Evolutionary conservation across 2,329 filamentous ascomycete genomes (phyloP).

Genomic region (Colletotrichum cuscutae): DNA sequence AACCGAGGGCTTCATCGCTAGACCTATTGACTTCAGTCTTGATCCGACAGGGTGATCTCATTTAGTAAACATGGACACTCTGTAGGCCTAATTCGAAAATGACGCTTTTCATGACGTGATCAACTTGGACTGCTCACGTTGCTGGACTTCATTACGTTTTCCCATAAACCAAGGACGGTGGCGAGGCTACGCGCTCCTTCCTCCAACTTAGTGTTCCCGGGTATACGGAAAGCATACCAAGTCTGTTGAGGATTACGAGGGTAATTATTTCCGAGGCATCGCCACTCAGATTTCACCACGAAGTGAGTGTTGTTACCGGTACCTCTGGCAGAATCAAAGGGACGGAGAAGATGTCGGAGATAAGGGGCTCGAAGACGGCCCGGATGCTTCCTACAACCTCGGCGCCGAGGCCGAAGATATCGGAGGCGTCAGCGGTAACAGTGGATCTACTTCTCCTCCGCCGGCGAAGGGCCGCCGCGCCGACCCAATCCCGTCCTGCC

Average conservation of each 20-base stretch:
- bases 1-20: too few relatives aligned
- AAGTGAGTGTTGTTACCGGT: background rate
- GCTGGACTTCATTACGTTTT: too few relatives aligned
- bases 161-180: background rate
- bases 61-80: too few relatives aligned
- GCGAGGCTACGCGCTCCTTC: background rate
- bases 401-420: background rate
- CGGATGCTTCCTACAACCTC: background rate
- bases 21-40: too few relatives aligned
- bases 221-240: background rate
- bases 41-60: too few relatives aligned
- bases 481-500: background rate
- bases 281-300: background rate
- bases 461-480: too few relatives aligned
- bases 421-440: background rate
- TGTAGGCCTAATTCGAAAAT: too few relatives aligned
- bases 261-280: background rate
- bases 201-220: background rate
- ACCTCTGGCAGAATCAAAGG: background rate
- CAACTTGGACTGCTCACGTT: too few relatives aligned
- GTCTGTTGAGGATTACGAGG: background rate
- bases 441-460: background rate
- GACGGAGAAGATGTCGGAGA: background rate
- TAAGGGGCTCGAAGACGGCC: too few relatives aligned
- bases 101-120: too few relatives aligned